These are phyloP conservation scores for Nasturtium officinale DNA, from an alignment of 345 rosid species.

Conservation along the genomic window DNA sequence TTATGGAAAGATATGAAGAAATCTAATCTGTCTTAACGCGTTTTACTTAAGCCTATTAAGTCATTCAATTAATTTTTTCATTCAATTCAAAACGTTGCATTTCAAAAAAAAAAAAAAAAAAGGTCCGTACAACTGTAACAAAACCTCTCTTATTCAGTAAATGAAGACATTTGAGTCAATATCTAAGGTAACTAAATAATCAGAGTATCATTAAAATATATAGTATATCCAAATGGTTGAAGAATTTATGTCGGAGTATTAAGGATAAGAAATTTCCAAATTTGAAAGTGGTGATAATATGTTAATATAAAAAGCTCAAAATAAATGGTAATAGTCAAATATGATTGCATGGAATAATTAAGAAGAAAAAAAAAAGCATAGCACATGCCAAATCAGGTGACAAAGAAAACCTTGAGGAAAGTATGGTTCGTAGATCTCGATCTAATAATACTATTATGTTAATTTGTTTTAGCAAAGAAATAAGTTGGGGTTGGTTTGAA, in stretches of 20 bases:
- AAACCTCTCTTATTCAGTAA: not conserved
- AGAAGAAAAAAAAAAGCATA: constrained; percentile 15
- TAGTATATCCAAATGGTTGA: not conserved
- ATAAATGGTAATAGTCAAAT: not conserved
- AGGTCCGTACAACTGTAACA: not conserved
- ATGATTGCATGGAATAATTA: not conserved
- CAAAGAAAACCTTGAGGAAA: constrained; percentile 14
- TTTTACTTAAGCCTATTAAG: not conserved
- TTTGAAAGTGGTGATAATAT: not conserved
- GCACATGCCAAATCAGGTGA: constrained; percentile 39
- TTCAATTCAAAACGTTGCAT: constrained; percentile 6
- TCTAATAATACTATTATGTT: not conserved
- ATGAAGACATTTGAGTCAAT: not conserved
- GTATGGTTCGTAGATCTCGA: constrained; percentile 39
- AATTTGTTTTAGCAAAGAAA: constrained; percentile 18
- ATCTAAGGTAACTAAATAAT: constrained; percentile 5
- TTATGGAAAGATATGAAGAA: not conserved
- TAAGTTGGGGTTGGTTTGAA: not conserved
- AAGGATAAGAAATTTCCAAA: not conserved
- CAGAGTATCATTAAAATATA: constrained; percentile 11
- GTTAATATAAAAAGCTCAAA: not conserved
- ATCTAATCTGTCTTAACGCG: constrained; percentile 31
- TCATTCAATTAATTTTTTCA: not conserved
- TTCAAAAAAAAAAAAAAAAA: too few species aligned
- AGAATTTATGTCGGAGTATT: constrained; percentile 21